Base-by-base conservation (phyloP, 228 moss, liverwort and hornwort species). In the Sphagnum fallax region DNA sequence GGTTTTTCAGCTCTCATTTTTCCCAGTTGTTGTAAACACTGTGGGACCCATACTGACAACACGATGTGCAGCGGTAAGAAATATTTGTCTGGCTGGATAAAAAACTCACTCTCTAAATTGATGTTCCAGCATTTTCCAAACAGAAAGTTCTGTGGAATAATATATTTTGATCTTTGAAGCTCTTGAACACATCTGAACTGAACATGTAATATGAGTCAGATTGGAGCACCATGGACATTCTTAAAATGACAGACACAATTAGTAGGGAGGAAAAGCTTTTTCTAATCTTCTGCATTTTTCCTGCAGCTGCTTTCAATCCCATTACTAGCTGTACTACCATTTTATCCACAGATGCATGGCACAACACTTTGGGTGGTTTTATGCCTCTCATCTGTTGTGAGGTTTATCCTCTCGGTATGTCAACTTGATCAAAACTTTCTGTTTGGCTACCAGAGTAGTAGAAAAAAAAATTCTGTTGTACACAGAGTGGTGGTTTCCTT, bases 391-490 rank as follows among this genome's bases (percentile, higher is more conserved):
- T 78, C 78, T 16, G 71, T 78, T 49, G 8, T 78, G 71, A 74
- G 74, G 64, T 78, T 78, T 47, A 78, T 78, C 71, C 10, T 71
- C 68, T 74, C 78, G 9, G 78, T 78, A 74, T 63, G 68, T 71
- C 53, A 18, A 32, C 4, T 71, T 74, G 8, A 78, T 78, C 70
- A 62, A 11, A 18, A 74, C 78, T 10, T 74, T 74, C 47, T 70
- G 78, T 8, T 70, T 10, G 4, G 74, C 78, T 65, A 74, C 78
- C 8, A 58, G 18, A 58, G 5, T 6, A 50, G 4, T 53, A 65
- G 12, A 55, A 2, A 12, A 55, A 55, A 55, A 4, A 55, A 55
- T 55, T 55, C 9, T 55, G 12, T 4, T 55, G 8, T 55, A 12
- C 1, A 1, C 55, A 12, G 9, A 12, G 55, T 55, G 12, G 1